phyloP scores from a whole-genome alignment of 1,139 yeast genomes.

The Geotrichum klebahnii region DNA sequence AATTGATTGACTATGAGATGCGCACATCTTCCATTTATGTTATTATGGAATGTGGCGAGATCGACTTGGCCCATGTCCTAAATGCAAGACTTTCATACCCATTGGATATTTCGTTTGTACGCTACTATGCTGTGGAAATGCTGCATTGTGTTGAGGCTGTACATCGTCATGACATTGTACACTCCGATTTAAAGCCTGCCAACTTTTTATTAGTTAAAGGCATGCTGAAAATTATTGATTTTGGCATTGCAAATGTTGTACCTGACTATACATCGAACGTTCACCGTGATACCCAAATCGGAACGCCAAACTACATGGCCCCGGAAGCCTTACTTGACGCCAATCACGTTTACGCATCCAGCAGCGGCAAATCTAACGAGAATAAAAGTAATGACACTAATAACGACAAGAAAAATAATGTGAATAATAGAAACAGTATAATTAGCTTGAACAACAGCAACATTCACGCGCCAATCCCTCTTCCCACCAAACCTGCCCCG shows the following conservation, averaged over 20 bases:
- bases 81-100: constrained; percentile 50
- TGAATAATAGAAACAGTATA: constrained; percentile 18
- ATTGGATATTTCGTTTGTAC: constrained; percentile 71
- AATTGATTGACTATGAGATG: constrained; percentile 68
- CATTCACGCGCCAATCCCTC: constrained; percentile 17
- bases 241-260: constrained; percentile 92
- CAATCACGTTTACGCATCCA: constrained; percentile 35
- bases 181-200: constrained; percentile 93
- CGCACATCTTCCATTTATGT: constrained; percentile 60
- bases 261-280: constrained; percentile 90
- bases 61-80: constrained; percentile 80
- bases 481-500: constrained; percentile 29
- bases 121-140: constrained; percentile 77
- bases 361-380: constrained; percentile 26
- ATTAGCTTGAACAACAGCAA: constrained; percentile 20
- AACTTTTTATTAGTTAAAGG: constrained; percentile 88
- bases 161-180: constrained; percentile 84
- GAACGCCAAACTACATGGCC: constrained; percentile 97
- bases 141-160: constrained; percentile 82
- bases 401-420: constrained; percentile 8
- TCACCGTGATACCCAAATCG: constrained; percentile 86
- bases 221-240: constrained; percentile 79
- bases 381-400: constrained; percentile 2
- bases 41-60: constrained; percentile 95
- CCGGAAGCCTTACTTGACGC: constrained; percentile 86